A percentile compares a stretch with the other conserved stretches of the same genome.
phyloP scores from a whole-genome alignment of 2,329 filamentous ascomycete genomes.

The Verticillium tricorpus region DNA sequence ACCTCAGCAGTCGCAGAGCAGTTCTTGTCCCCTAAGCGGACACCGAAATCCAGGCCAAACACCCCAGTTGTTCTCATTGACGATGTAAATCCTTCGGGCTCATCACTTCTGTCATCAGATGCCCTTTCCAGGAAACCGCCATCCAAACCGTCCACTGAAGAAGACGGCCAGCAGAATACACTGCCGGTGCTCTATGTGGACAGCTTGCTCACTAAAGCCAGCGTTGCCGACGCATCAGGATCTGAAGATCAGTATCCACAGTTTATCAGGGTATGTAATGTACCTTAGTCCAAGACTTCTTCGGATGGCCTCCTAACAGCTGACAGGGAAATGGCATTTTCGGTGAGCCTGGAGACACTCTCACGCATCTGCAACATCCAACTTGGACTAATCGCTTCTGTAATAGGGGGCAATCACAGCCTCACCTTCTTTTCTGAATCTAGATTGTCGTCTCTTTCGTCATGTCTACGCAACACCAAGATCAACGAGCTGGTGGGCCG shows the following conservation, averaged over 20 bases:
- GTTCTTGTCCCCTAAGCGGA: slow-evolving; percentile 4
- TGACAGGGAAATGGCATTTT: slow-evolving; percentile 23
- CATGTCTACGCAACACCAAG: slow-evolving; percentile 21
- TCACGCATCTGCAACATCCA: not conserved
- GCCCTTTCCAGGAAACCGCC: not conserved
- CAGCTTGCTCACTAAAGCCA: slow-evolving; percentile 3
- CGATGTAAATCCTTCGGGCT: not conserved
- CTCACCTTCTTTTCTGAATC: slow-evolving; percentile 24
- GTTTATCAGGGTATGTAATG: slow-evolving; percentile 18
- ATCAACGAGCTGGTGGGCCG: slow-evolving; percentile 21
- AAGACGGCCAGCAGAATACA: not conserved
- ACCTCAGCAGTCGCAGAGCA: slow-evolving; percentile 8
- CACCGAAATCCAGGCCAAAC: not conserved
- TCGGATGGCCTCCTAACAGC: not conserved
- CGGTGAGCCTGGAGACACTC: slow-evolving; percentile 8
- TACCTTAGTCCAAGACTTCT: not conserved
- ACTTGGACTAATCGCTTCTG: not conserved
- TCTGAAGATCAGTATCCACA: not conserved
- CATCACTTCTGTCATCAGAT: not conserved
- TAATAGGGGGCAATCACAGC: slow-evolving; percentile 10
- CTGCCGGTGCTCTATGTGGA: not conserved
- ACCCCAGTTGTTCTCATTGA: not conserved
- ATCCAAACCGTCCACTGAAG: not conserved
- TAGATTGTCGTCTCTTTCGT: slow-evolving; percentile 22
- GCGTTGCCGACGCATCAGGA: not conserved